Evolutionary conservation across 768 basidiomycete species (phyloP).

Genomic region (Amanita pseudoporphyria): DNA sequence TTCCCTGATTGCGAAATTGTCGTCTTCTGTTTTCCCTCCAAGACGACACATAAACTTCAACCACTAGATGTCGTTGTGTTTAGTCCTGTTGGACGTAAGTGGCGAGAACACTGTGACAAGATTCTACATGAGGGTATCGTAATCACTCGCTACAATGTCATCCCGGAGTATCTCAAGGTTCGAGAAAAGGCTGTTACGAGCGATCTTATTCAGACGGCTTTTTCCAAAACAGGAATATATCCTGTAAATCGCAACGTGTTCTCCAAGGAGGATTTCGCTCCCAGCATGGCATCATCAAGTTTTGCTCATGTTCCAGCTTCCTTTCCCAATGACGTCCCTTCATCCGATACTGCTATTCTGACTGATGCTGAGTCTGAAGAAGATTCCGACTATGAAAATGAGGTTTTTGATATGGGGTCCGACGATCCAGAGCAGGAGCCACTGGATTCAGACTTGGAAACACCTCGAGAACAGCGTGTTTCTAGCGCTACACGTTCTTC

Average conservation of each 20-base stretch:
- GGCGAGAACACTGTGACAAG: slow-evolving; percentile 19
- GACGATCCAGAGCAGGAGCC: not conserved
- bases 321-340: not conserved
- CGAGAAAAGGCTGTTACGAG: slow-evolving; percentile 11
- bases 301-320: not conserved
- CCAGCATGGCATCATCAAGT: slow-evolving; percentile 9
- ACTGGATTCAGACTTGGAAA: not conserved
- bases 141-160: slow-evolving; percentile 17
- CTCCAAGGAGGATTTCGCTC: slow-evolving; percentile 13
- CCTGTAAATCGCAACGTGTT: slow-evolving; percentile 6
- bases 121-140: slow-evolving; percentile 12
- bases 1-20: slow-evolving; percentile 24
- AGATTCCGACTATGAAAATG: too few relatives aligned
- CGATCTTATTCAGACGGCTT: slow-evolving; percentile 13
- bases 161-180: slow-evolving; percentile 21
- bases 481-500: not conserved
- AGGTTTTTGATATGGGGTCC: not conserved
- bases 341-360: not conserved
- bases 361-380: not conserved
- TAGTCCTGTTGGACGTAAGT: slow-evolving; percentile 22
- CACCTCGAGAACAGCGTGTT: not conserved
- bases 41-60: slow-evolving; percentile 30
- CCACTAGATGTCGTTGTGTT: slow-evolving; percentile 38
- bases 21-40: slow-evolving; percentile 6
- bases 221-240: slow-evolving; percentile 9